phyloP scores from a whole-genome alignment of 2,329 filamentous ascomycete genomes.

The Monilinia fructigena region DNA sequence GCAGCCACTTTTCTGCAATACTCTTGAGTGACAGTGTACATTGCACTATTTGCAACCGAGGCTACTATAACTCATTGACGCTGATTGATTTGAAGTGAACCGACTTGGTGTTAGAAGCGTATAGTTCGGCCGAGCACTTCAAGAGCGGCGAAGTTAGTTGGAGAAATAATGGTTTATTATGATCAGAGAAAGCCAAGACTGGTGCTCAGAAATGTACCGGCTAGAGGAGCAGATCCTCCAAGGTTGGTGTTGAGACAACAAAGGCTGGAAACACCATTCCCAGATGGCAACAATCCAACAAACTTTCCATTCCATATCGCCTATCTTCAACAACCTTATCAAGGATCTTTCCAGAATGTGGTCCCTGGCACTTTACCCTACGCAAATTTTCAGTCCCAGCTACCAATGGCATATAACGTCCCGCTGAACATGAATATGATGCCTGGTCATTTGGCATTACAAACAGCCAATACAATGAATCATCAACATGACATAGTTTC shows the following conservation, averaged over 20 bases:
- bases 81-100: neutral
- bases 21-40: neutral
- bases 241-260: constrained; percentile 2
- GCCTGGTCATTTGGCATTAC: constrained; percentile 9
- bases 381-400: neutral
- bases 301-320: constrained; percentile 10
- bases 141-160: neutral
- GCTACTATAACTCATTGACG: neutral
- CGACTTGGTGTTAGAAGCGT: neutral
- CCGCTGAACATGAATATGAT: constrained; percentile 8
- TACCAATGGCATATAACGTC: constrained; percentile 11
- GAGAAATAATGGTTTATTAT: constrained; percentile 18
- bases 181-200: constrained; percentile 20
- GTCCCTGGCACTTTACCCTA: neutral
- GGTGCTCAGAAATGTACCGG: constrained; percentile 12
- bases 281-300: constrained; percentile 6
- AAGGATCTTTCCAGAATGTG: constrained; percentile 8
- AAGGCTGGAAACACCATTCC: neutral
- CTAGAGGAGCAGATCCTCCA: neutral
- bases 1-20: constrained; percentile 1
- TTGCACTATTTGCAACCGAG: neutral
- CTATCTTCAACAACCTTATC: constrained; percentile 11
- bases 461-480: neutral
- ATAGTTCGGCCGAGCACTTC: neutral
- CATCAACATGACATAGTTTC: neutral